A percentile compares a stretch with the other conserved stretches of the same genome.
Conservation (phyloP, 352 stramenopile genomes). For the Globisporangium carolinianum region DNA sequence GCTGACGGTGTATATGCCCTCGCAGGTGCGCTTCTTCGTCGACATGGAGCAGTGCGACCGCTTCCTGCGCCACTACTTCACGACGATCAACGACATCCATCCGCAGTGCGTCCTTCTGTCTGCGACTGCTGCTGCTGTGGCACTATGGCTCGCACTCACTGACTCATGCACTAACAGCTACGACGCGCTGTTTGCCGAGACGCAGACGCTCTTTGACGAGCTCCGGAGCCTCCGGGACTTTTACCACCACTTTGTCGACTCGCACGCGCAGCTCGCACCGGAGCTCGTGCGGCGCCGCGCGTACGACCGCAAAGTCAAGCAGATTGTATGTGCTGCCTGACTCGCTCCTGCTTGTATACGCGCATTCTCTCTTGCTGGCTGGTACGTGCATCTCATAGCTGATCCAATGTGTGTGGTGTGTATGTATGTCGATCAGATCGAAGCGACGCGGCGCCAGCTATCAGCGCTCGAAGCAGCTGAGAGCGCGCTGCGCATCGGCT, state of each 20-base stretch:
- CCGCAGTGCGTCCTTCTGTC: conserved; percentile 33
- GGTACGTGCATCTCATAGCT: background rate
- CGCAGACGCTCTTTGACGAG: conserved; percentile 73
- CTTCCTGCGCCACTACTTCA: conserved; percentile 71
- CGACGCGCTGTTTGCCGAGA: conserved; percentile 53
- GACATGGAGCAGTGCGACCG: conserved; percentile 87
- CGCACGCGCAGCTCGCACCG: conserved; percentile 45
- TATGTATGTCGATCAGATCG: conserved; percentile 24
- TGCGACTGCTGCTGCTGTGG: background rate
- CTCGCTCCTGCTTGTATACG: no score
- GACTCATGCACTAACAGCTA: conserved; percentile 26
- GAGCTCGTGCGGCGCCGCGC: conserved; percentile 50
- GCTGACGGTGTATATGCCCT: background rate
- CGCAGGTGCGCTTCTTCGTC: conserved; percentile 71
- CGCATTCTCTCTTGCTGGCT: background rate
- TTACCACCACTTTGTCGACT: conserved; percentile 70
- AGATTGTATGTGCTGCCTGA: conserved; percentile 25
- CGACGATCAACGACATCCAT: conserved; percentile 79
- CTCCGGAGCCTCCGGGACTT: conserved; percentile 72
- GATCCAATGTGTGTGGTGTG: background rate
- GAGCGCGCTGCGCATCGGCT: conserved; percentile 25
- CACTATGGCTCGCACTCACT: background rate
- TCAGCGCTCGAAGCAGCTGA: conserved; percentile 44
- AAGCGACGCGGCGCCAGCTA: conserved; percentile 47
- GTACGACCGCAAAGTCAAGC: conserved; percentile 45